A percentile compares a stretch with the other conserved stretches of the same genome.
Evolutionary conservation across 139 green algal species (phyloP).

Genomic region (Chlorella ohadii): DNA sequence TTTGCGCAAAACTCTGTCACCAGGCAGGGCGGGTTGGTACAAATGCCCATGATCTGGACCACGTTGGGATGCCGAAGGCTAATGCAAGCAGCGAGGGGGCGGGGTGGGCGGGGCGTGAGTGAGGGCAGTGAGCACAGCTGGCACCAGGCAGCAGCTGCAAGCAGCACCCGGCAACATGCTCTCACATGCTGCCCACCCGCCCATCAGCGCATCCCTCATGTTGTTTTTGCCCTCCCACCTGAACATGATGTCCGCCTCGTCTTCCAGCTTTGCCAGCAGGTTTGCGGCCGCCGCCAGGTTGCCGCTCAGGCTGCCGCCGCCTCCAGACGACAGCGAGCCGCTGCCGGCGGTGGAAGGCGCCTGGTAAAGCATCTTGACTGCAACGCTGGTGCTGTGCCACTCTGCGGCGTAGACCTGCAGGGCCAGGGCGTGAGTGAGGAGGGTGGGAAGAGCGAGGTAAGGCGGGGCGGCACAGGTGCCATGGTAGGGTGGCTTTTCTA

Average conservation of each 20-base stretch:
- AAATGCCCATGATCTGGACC: not conserved
- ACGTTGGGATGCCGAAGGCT: constrained; percentile 1
- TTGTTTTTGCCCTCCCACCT: too few species aligned
- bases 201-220: too few species aligned
- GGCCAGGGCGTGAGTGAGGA: not conserved
- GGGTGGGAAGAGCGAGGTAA: not conserved
- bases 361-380: not conserved
- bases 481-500: too few species aligned
- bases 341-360: not conserved
- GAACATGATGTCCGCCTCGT: not conserved
- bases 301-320: not conserved
- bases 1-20: not conserved
- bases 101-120: not conserved
- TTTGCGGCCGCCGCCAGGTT: not conserved
- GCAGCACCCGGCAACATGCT: too few species aligned
- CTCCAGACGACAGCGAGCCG: not conserved
- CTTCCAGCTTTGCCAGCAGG: not conserved
- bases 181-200: too few species aligned
- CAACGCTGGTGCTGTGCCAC: not conserved
- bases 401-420: not conserved
- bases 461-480: too few species aligned
- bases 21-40: not conserved
- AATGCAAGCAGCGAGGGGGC: not conserved
- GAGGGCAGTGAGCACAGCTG: too few species aligned
- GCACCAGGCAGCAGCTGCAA: too few species aligned